Conservation (phyloP, 495 filamentous ascomycete species). For the Penicillium samsonianum region DNA sequence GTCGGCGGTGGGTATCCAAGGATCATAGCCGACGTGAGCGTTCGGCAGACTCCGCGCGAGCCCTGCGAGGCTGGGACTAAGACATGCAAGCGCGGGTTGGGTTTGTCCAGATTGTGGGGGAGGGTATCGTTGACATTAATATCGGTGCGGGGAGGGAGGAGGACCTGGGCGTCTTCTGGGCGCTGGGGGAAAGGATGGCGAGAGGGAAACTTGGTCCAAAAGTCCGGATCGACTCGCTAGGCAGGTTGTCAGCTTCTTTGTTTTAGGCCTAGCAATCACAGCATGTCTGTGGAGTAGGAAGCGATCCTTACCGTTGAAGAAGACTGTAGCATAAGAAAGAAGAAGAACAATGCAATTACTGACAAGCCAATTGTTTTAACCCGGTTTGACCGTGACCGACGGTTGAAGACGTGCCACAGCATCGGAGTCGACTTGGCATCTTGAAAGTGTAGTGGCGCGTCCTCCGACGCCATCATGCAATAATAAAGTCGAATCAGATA, state of each 20-base stretch:
- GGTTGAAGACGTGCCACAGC: slow-evolving; percentile 31
- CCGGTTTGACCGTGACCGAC: slow-evolving; percentile 36
- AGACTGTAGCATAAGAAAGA: slow-evolving; percentile 29
- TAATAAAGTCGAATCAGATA: slow-evolving; percentile 5
- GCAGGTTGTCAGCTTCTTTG: slow-evolving; percentile 16
- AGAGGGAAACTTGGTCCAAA: slow-evolving; percentile 43
- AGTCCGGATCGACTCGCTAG: slow-evolving; percentile 33
- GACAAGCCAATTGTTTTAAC: slow-evolving; percentile 28
- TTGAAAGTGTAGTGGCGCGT: slow-evolving; percentile 30
- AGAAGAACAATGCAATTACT: slow-evolving; percentile 27
- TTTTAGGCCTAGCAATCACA: slow-evolving; percentile 6
- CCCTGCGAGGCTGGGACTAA: slow-evolving; percentile 54
- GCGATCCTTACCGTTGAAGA: slow-evolving; percentile 25
- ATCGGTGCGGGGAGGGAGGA: slow-evolving; percentile 22
- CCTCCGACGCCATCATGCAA: slow-evolving; percentile 34
- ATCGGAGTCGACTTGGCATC: slow-evolving; percentile 34
- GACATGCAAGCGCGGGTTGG: slow-evolving; percentile 61
- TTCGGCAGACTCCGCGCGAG: slow-evolving; percentile 58
- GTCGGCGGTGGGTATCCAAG: slow-evolving; percentile 63
- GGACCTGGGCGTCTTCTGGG: slow-evolving; percentile 41
- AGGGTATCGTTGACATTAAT: slow-evolving; percentile 31
- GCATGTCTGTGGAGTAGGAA: slow-evolving; percentile 1
- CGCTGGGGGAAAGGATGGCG: slow-evolving; percentile 34
- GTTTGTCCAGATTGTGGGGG: slow-evolving; percentile 43
- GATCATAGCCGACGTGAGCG: slow-evolving; percentile 59